phyloP scores from a whole-genome alignment of 2,329 filamentous ascomycete species.

The Pseudocercospora macadamiae region DNA sequence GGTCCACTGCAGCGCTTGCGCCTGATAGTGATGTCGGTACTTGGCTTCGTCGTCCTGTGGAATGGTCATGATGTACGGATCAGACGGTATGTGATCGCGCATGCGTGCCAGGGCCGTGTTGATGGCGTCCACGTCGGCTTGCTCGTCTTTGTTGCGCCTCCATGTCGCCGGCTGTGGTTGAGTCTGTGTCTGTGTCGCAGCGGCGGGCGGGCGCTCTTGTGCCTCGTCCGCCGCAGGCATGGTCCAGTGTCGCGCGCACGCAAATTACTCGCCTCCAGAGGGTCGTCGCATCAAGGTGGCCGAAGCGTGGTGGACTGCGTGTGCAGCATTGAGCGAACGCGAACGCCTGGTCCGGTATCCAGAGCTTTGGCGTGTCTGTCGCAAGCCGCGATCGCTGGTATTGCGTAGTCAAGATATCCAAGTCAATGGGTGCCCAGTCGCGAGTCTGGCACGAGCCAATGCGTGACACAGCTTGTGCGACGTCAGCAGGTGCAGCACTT shows the following conservation, averaged over 20 bases:
- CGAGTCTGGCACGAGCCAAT: not conserved
- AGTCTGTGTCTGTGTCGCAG: conserved; percentile 20
- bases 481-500: not conserved
- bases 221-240: conserved; percentile 24
- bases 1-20: conserved; percentile 45
- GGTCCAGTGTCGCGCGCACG: conserved; percentile 3
- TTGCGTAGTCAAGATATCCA: too few species aligned
- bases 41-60: conserved; percentile 46
- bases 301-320: conserved; percentile 5
- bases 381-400: too few species aligned
- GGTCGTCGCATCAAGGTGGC: conserved; percentile 11
- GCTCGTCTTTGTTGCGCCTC: conserved; percentile 31
- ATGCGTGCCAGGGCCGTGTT: conserved; percentile 49
- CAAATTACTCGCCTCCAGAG: not conserved
- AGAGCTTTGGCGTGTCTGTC: too few species aligned
- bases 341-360: not conserved
- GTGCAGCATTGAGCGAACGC: conserved; percentile 12
- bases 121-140: conserved; percentile 43
- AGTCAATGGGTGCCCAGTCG: not conserved
- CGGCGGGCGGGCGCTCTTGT: conserved; percentile 15
- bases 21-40: conserved; percentile 47
- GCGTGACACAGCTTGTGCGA: not conserved
- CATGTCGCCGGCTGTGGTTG: conserved; percentile 15
- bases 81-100: conserved; percentile 43
- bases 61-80: conserved; percentile 54